Percentiles rank a stretch among this genome's conserved stretches.
Evolutionary conservation across 2,329 filamentous ascomycete species (phyloP).

Genomic region (Domatiomyces catenatus): DNA sequence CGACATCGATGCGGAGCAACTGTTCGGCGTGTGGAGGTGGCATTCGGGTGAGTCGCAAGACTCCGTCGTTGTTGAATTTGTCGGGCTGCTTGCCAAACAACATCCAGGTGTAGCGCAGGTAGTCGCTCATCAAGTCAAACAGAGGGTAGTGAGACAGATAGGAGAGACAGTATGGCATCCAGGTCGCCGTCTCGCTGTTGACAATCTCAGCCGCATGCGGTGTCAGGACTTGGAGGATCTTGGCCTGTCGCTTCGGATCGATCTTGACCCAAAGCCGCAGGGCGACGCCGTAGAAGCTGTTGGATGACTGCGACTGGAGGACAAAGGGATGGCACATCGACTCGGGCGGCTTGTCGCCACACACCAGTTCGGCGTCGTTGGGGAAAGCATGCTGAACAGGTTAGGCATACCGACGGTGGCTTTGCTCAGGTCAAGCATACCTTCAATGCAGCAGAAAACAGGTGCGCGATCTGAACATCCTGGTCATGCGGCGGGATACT

Average conservation of each 20-base stretch:
- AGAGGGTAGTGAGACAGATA: conserved; percentile 91
- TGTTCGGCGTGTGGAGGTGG: conserved; percentile 88
- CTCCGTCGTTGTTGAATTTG: conserved; percentile 93
- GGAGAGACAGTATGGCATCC: conserved; percentile 95
- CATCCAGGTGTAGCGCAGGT: conserved; percentile 97
- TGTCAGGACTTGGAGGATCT: conserved; percentile 80
- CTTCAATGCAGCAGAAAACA: conserved; percentile 84
- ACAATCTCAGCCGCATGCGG: conserved; percentile 92
- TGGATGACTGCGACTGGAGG: conserved; percentile 93
- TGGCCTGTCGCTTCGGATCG: conserved; percentile 93
- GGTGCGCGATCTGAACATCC: conserved; percentile 87
- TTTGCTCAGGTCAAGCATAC: conserved; percentile 37
- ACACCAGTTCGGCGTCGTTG: conserved; percentile 96
- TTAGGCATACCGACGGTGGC: background rate
- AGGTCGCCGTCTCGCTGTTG: conserved; percentile 86
- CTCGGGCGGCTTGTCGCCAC: conserved; percentile 83
- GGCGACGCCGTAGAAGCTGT: conserved; percentile 92
- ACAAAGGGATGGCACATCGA: conserved; percentile 95
- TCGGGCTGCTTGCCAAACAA: conserved; percentile 99
- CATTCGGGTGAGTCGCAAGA: conserved; percentile 92
- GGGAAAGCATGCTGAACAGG: conserved; percentile 72
- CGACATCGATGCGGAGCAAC: conserved; percentile 95
- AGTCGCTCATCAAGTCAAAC: conserved; percentile 90
- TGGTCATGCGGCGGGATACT: conserved; percentile 90
- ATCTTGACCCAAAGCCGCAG: conserved; percentile 93